These are phyloP conservation scores for Calophaca sinica DNA, from an alignment of 306 rosid genomes.

Conservation along the genomic window DNA sequence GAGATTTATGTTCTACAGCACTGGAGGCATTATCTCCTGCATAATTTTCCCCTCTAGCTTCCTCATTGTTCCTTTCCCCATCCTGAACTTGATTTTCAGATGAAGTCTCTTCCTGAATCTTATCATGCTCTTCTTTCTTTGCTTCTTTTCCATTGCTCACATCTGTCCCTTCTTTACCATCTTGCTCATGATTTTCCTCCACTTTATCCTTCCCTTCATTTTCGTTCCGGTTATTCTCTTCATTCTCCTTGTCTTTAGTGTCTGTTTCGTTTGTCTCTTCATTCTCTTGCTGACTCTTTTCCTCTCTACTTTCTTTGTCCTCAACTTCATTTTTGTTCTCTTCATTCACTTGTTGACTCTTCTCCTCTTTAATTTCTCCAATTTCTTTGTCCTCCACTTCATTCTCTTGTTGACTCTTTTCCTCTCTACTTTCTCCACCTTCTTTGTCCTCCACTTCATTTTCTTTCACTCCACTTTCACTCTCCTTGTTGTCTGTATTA, in stretches of 20 bases:
- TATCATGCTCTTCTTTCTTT: constrained; percentile 57
- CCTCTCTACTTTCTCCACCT: constrained; percentile 38
- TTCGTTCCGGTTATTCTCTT: constrained; percentile 46
- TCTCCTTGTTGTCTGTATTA: constrained; percentile 48
- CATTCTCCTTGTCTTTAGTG: constrained; percentile 39
- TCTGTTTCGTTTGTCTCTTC: constrained; percentile 45
- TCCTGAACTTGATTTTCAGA: constrained; percentile 65
- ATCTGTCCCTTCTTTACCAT: constrained; percentile 54
- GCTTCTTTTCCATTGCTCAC: constrained; percentile 46
- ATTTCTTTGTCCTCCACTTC: constrained; percentile 43
- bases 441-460: constrained; percentile 43
- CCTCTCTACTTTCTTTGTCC: constrained; percentile 34
- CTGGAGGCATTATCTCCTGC: constrained; percentile 85
- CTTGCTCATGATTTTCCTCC: constrained; percentile 46
- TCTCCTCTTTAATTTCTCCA: constrained; percentile 34
- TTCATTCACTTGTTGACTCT: background rate
- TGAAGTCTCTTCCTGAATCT: constrained; percentile 60
- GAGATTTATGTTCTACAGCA: constrained; percentile 66
- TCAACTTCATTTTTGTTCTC: constrained; percentile 44
- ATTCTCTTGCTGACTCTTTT: constrained; percentile 38
- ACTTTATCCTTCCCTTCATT: constrained; percentile 42
- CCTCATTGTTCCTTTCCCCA: constrained; percentile 59
- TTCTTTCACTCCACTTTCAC: constrained; percentile 43
- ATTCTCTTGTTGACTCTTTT: constrained; percentile 35
- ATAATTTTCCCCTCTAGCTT: constrained; percentile 74